phyloP scores from a whole-genome alignment of 345 rosid species.

The Cardiospermum halicacabum region DNA sequence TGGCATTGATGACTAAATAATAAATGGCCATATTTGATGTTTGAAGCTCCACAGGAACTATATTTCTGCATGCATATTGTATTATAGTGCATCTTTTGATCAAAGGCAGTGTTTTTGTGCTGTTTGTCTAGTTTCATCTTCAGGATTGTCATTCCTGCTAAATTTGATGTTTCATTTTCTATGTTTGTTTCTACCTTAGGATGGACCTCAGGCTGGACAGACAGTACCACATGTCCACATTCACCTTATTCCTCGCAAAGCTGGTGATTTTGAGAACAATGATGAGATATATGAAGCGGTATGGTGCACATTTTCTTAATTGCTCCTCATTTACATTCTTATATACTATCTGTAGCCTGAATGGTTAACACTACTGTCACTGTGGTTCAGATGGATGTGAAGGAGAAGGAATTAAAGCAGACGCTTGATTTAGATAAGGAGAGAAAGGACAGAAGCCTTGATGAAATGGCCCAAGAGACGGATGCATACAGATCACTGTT shows the following conservation, averaged over 20 bases:
- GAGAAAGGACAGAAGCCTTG: slow-evolving; percentile 61
- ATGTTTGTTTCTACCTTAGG: slow-evolving; percentile 34
- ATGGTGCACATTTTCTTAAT: slow-evolving; percentile 22
- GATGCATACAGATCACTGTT: slow-evolving; percentile 54
- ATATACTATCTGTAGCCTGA: not conserved
- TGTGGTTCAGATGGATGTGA: slow-evolving; percentile 49
- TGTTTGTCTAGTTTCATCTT: not conserved
- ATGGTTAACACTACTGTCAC: slow-evolving; percentile 5
- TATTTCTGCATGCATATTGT: too few relatives aligned
- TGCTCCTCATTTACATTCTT: not conserved
- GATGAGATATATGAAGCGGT: slow-evolving; percentile 90
- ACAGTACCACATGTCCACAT: slow-evolving; percentile 90
- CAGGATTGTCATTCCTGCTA: not conserved
- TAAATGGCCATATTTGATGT: not conserved
- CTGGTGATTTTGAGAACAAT: slow-evolving; percentile 81
- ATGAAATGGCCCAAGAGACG: slow-evolving; percentile 83
- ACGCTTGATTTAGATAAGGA: slow-evolving; percentile 78
- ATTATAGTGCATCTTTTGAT: not conserved
- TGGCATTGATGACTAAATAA: not conserved
- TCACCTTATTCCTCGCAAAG: slow-evolving; percentile 80
- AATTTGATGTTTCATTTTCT: not conserved
- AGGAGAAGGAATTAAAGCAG: slow-evolving; percentile 65
- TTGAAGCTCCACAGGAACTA: not conserved
- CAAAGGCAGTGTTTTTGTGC: not conserved
- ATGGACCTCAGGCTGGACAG: slow-evolving; percentile 94